Evolutionary conservation across 495 filamentous ascomycete species (phyloP).

Genomic region (Tirmania nivea): DNA sequence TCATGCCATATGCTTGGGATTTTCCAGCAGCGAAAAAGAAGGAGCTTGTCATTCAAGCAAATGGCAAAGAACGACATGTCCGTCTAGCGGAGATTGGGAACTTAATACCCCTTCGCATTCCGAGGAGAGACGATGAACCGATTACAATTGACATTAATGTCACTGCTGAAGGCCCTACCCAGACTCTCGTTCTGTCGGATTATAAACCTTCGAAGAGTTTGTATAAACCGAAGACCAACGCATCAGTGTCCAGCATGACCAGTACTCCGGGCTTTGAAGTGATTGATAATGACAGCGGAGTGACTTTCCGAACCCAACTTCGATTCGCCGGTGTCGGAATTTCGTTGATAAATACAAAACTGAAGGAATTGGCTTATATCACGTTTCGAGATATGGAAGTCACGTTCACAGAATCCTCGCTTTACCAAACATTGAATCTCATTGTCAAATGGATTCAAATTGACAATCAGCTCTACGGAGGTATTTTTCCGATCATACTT

Average conservation of each 20-base stretch:
- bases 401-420: constrained; percentile 70
- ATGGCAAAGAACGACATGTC: constrained; percentile 66
- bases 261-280: constrained; percentile 61
- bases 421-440: constrained; percentile 76
- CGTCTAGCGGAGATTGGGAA: constrained; percentile 94
- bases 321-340: constrained; percentile 78
- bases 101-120: constrained; percentile 28
- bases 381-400: constrained; percentile 85
- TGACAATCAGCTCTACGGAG: constrained; percentile 95
- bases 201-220: constrained; percentile 84
- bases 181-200: constrained; percentile 84
- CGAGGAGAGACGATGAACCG: neutral
- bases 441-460: constrained; percentile 98
- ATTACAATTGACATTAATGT: constrained; percentile 84
- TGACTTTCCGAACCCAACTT: constrained; percentile 72
- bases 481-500: constrained; percentile 89
- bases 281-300: constrained; percentile 66
- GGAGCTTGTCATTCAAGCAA: constrained; percentile 61
- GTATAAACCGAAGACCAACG: constrained; percentile 63
- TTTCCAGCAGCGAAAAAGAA: constrained; percentile 93
- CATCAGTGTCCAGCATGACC: constrained; percentile 27
- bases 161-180: constrained; percentile 78
- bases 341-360: constrained; percentile 75
- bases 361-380: constrained; percentile 81
- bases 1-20: constrained; percentile 99